A percentile compares a stretch with the other conserved stretches of the same genome.
These are phyloP conservation scores for Peronosclerospora sorghi DNA, from an alignment of 352 stramenopile species.

Conservation along the genomic window DNA sequence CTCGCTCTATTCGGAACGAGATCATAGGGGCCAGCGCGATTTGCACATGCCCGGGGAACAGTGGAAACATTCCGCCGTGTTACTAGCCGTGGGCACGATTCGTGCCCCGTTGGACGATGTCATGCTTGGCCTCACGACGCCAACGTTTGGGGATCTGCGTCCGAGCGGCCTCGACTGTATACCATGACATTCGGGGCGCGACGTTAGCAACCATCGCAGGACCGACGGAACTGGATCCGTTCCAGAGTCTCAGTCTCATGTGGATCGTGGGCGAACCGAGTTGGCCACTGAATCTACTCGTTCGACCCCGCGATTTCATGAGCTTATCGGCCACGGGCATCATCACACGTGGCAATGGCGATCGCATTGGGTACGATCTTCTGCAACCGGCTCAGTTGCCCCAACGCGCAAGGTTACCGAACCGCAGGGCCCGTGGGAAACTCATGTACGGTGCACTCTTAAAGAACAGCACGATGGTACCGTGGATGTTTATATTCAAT, in stretches of 20 bases:
- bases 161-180: not conserved
- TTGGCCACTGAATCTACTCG: constrained; percentile 14
- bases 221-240: constrained; percentile 21
- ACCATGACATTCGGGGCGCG: not conserved
- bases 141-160: not conserved
- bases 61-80: constrained; percentile 8
- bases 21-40: not conserved
- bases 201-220: constrained; percentile 17
- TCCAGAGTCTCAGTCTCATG: constrained; percentile 21
- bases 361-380: constrained; percentile 35
- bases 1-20: constrained; percentile 13
- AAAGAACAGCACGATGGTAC: constrained; percentile 10
- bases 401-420: constrained; percentile 7
- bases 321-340: constrained; percentile 21
- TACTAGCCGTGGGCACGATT: constrained; percentile 14
- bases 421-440: constrained; percentile 8
- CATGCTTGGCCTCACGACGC: constrained; percentile 16
- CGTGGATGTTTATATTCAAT: constrained; percentile 14
- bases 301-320: constrained; percentile 24
- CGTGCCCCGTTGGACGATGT: constrained; percentile 15
- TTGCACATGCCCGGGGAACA: constrained; percentile 2
- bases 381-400: constrained; percentile 26
- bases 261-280: constrained; percentile 21
- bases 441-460: constrained; percentile 16
- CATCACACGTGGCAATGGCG: constrained; percentile 17